Evolutionary conservation across 1,139 yeast species (phyloP), one percentile per base, ranked within the genome.

Genomic region (Candida anutae): DNA sequence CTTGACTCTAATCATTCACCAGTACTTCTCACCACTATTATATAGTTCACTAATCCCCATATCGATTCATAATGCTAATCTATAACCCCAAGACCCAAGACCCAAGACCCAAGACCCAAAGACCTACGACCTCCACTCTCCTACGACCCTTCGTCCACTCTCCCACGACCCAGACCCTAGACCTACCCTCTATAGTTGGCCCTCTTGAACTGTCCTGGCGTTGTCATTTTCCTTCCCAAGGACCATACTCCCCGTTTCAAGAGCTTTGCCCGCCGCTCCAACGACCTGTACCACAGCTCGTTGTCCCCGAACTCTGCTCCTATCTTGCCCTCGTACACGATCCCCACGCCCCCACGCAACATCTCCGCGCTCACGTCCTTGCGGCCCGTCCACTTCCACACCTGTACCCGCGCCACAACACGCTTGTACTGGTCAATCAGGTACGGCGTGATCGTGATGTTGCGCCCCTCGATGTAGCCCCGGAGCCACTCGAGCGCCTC

Each of bases 241-340:
- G 73, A 65, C 90, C 95, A 90, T 28, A 90, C 62, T 1, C 98
- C 98, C 26, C 51, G 48, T 31, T 64, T 66, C 28, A 63, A 55
- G 28, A 50, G 46, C 45, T 69, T 74, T 0, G 97, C 93, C 24
- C 54, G 50, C 2, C 49, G 46, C 47, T 90, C 95, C 28, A 77
- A 55, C 16, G 44, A 43, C 27, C 75, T 54, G 47, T 85, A 87
- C 50, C 60, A 51, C 1, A 45, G 48, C 48, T 84, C 90, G 30
- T 68, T 67, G 2, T 81, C 85, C 38, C 90, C 95, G 54, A 85
- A 90, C 49, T 88, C 94, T 0, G 93, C 94, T 0, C 87, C 82
- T 1, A 58, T 45, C 33, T 77, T 80, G 1, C 87, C 81, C 45
- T 88, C 97, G 45, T 90, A 90, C 0, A 88, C 88, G 1, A 87